phyloP scores from a whole-genome alignment of 768 basidiomycete genomes.

The Psilocybe tampanensis region DNA sequence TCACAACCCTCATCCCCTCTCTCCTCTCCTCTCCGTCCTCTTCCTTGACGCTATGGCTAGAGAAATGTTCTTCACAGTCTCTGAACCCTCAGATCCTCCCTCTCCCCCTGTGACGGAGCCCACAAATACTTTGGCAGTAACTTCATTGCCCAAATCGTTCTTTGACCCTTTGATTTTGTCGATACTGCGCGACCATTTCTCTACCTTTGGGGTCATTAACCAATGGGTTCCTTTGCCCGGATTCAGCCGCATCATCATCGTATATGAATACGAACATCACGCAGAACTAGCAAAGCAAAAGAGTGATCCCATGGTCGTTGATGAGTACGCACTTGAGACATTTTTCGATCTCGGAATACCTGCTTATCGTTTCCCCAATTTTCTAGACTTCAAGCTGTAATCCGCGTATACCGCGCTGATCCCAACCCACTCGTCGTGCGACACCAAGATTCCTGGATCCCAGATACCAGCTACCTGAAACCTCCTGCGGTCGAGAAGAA shows the following conservation, averaged over 20 bases:
- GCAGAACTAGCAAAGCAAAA: conserved; percentile 69
- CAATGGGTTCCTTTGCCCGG: conserved; percentile 88
- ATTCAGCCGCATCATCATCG: conserved; percentile 82
- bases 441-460: conserved; percentile 32
- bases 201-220: conserved; percentile 77
- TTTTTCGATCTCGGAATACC: conserved; percentile 4
- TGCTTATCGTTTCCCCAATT: conserved; percentile 7
- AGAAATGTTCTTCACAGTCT: conserved; percentile 1
- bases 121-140: conserved; percentile 88
- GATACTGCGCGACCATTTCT: conserved; percentile 73
- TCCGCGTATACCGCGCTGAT: conserved; percentile 77
- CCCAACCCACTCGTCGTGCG: conserved; percentile 58
- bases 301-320: conserved; percentile 66
- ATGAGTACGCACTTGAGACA: conserved; percentile 47
- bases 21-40: background rate
- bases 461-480: conserved; percentile 58
- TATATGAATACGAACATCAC: conserved; percentile 64
- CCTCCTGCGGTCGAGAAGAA: conserved; percentile 88
- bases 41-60: conserved; percentile 15
- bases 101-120: conserved; percentile 23
- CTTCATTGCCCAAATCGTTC: conserved; percentile 74
- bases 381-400: conserved; percentile 46
- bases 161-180: conserved; percentile 73
- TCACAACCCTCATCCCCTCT: background rate
- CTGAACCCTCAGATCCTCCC: conserved; percentile 23